Conservation (phyloP, 106 monocot genomes). For the Cymbidium sinense region DNA sequence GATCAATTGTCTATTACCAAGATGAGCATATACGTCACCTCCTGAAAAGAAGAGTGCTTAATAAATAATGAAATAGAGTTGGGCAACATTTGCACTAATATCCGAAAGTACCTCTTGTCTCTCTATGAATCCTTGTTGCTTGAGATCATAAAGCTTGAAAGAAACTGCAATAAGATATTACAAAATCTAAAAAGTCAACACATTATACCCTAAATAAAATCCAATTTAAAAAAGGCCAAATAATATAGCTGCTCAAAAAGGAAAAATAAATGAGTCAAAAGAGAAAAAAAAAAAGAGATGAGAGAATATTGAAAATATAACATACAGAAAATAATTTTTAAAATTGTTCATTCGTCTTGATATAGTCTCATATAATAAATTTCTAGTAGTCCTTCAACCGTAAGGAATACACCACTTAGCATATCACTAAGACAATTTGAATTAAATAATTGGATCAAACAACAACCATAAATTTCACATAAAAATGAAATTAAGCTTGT, state of each 20-base stretch:
- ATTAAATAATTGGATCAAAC: too few species aligned
- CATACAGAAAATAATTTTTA: not conserved
- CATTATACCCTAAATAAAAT: not conserved
- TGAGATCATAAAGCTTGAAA: slow-evolving; percentile 91
- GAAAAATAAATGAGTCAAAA: not conserved
- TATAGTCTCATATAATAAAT: not conserved
- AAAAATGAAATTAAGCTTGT: too few species aligned
- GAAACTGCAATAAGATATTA: slow-evolving; percentile 56
- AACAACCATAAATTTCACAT: too few species aligned
- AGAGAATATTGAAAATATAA: too few species aligned
- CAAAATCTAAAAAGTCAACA: not conserved
- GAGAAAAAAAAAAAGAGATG: not conserved
- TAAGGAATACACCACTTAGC: not conserved
- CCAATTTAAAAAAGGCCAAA: not conserved
- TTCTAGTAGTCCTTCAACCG: not conserved
- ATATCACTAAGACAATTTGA: too few species aligned
- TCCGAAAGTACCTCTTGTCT: slow-evolving; percentile 68
- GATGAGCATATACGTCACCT: too few species aligned
- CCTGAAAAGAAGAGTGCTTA: not conserved
- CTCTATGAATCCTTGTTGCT: slow-evolving; percentile 95
- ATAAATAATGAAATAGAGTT: not conserved
- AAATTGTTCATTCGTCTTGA: not conserved
- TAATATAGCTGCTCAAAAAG: not conserved
- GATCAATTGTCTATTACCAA: too few species aligned
- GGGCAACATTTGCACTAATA: not conserved